These are phyloP conservation scores for Pseudodiploospora longispora DNA, from an alignment of 2,329 filamentous ascomycete genomes.

Conservation along the genomic window DNA sequence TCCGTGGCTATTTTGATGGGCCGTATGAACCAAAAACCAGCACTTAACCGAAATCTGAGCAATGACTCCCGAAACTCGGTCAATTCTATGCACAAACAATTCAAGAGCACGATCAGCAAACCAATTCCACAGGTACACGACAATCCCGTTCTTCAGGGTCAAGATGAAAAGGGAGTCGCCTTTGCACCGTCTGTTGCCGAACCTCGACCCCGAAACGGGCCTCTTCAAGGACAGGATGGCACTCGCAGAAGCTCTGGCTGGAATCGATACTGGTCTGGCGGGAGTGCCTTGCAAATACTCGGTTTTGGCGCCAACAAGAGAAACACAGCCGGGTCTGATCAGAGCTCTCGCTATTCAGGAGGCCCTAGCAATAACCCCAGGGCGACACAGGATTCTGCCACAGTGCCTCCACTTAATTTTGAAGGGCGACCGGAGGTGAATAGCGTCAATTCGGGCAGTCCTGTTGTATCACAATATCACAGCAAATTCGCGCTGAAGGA, in stretches of 20 bases:
- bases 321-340: constrained; percentile 46
- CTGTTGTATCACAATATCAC: constrained; percentile 55
- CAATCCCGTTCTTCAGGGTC: constrained; percentile 23
- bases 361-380: constrained; percentile 25
- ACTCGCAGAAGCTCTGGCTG: constrained; percentile 61
- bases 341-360: constrained; percentile 48
- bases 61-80: constrained; percentile 44
- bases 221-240: constrained; percentile 29
- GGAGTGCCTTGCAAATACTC: constrained; percentile 58
- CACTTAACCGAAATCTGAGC: constrained; percentile 45
- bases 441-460: constrained; percentile 60
- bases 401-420: constrained; percentile 60
- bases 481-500: constrained; percentile 44
- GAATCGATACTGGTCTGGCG: constrained; percentile 72
- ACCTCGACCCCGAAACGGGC: constrained; percentile 28
- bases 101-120: constrained; percentile 55
- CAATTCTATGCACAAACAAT: constrained; percentile 52
- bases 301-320: constrained; percentile 46
- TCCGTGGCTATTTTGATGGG: constrained; percentile 62
- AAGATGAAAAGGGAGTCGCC: constrained; percentile 34
- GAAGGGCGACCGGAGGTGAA: constrained; percentile 56
- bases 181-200: constrained; percentile 26
- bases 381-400: constrained; percentile 58
- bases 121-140: constrained; percentile 43
- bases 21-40: constrained; percentile 40